Percentiles rank a stretch among this genome's conserved stretches.
Evolutionary conservation across 2,329 filamentous ascomycete genomes (phyloP).

Genomic region (Leptographium galeiforme): DNA sequence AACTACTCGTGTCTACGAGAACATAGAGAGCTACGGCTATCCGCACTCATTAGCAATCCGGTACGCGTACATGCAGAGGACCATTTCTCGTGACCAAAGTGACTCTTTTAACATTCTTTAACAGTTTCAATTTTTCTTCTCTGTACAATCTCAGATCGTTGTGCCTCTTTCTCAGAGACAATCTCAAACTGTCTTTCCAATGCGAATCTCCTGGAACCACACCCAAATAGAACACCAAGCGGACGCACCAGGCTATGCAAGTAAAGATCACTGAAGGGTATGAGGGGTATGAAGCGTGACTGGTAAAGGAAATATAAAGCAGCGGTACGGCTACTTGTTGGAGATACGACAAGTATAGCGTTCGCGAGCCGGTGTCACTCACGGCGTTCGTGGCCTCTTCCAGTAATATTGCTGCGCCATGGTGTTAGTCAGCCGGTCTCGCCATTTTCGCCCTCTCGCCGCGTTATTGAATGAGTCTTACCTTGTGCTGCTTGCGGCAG

Average conservation of each 20-base stretch:
- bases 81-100: too few relatives aligned
- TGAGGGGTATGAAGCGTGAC: background rate
- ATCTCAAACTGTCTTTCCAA: too few relatives aligned
- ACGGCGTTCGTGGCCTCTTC: conserved; percentile 51
- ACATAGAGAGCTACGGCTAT: background rate
- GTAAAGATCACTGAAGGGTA: background rate
- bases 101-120: too few relatives aligned
- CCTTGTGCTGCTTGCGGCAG: conserved; percentile 95
- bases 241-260: conserved; percentile 8
- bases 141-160: too few relatives aligned
- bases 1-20: background rate
- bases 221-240: background rate
- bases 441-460: background rate
- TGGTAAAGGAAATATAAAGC: background rate
- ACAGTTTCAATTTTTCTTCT: too few relatives aligned
- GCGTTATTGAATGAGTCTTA: conserved; percentile 25
- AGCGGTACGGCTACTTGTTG: background rate
- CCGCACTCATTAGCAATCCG: background rate
- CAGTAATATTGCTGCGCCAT: conserved; percentile 51
- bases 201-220: background rate
- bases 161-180: too few relatives aligned
- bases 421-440: conserved; percentile 6
- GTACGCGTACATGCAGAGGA: too few relatives aligned
- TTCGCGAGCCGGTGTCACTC: conserved; percentile 3
- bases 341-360: background rate